Evolutionary conservation across 768 basidiomycete genomes (phyloP), one percentile per base, ranked within the genome.

Genomic region (Cantharellus anzutake): DNA sequence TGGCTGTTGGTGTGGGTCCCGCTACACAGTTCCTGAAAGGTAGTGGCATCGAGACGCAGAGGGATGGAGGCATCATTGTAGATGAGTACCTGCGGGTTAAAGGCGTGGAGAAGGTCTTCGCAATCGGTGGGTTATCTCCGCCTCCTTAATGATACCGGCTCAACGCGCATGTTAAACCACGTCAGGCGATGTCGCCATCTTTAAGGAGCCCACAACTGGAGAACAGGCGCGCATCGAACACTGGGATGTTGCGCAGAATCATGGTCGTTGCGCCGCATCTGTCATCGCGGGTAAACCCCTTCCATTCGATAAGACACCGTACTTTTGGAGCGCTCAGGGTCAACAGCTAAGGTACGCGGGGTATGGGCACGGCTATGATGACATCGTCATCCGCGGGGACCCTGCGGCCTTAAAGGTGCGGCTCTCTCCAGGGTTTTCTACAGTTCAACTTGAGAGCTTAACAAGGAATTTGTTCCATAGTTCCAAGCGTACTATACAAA

Each of bases 291-390:
- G 56, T 4, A 56, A 60, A 5, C 41, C 61, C 16, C 48, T 57
- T 14, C 35, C 82, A n/a, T 90, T 84, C 70, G 75, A 74, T 53
- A 91, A 90, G 71, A 72, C 86, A 5, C 88, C 89, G 0, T 72
- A 90, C 42, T 93, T 93, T 73, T 93, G 91, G 91, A 88, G 86
- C 67, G 85, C 87, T 29, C 84, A 84, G 79, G 89, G 90, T 41
- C 82, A 84, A 67, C 86, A 91, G 66, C 72, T 96, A 50, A 78
- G 91, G 56, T 96, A 93, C 71, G 81, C 83, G 66, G 91, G 91
- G 3, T 71, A 81, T 52, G 82, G 84, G 3, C 73, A 67, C 2
- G 75, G 76, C 1, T 85, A 77, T 65, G 88, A 93, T 63, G 84
- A 91, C 64, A 72, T 88, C 29, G 79, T 82, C 66, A 78, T 93